Conservation (phyloP, 257 asterid species). For the Coffea eugenioides region DNA sequence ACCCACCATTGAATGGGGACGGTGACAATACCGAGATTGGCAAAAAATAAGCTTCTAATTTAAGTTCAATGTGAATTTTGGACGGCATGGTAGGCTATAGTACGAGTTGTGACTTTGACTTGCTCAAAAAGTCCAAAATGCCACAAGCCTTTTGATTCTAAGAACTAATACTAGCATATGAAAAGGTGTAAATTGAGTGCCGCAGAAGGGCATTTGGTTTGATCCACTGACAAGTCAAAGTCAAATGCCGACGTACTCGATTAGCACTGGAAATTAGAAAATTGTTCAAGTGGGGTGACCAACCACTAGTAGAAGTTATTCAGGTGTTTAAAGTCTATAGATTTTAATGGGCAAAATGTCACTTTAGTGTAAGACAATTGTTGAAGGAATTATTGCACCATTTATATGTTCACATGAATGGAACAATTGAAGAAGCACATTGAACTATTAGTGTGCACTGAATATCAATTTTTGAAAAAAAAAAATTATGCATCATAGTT, state of each 20-base stretch:
- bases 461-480: too few species aligned
- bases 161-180: not conserved
- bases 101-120: not conserved
- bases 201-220: not conserved
- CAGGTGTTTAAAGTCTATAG: not conserved
- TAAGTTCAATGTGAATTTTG: slow-evolving; percentile 1
- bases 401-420: not conserved
- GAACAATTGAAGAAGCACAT: not conserved
- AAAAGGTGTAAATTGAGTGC: not conserved
- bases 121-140: not conserved
- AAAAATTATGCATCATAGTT: too few species aligned
- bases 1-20: slow-evolving; percentile 23
- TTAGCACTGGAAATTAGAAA: not conserved
- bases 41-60: not conserved
- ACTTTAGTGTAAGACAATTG: not conserved
- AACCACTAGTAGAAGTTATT: not conserved
- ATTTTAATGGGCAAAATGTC: not conserved
- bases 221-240: not conserved
- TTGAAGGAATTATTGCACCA: not conserved
- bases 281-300: not conserved
- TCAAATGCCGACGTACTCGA: slow-evolving; percentile 30
- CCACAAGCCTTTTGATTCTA: not conserved
- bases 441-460: not conserved
- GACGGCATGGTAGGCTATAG: slow-evolving; percentile 16
- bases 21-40: slow-evolving; percentile 9